Base-by-base conservation (phyloP, 2,329 filamentous ascomycete genomes). In the Alternaria sp. region DNA sequence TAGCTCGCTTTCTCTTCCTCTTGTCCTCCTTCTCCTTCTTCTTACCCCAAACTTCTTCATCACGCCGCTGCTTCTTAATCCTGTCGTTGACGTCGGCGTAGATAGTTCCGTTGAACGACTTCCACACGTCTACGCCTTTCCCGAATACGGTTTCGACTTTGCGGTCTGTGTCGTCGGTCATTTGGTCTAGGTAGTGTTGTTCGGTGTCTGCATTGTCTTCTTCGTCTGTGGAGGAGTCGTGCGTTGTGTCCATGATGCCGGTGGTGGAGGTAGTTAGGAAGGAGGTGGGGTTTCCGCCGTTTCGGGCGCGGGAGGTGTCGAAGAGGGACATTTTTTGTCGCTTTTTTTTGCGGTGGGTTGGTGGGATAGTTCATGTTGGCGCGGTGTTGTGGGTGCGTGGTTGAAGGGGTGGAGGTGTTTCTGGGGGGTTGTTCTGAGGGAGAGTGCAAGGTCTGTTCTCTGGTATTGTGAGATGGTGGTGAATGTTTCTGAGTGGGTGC, bases 221-320 rank as follows among this genome's bases (percentile, higher is more conserved):
- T 52, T 61, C 58, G 42, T 61, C 61, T 2, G 61, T 63, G 21
- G 51, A 44, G 6, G 61, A 63, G 31, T 48, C 60, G 24, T n/a
- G 29, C 8, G 42, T 40, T 28, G n/a, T 33, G 24, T 54, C 41
- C 31, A 54, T 46, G 4, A 50, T 21, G 4, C 28, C 37, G 4
- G 42, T 50, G 26, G 33, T 52, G 13, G 41, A 42, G 6, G 45
- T 33, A 23, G n/a, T 26, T 28, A 58, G 24, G 28, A 55, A 58
- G 11, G 51, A 53, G 4, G 23, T 33, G 31, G 34, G n/a, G 7
- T 11, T 17, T 24, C 59, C 56, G n/a, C 55, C 51, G 17, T 61
- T 58, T 39, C 55, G 59, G 0, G 34, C 51, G 14, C 37, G 51
- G n/a, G 41, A 13, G 26, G 41, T 56, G 14, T 29, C 29, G 24